Base-by-base conservation (phyloP, 2,329 filamentous ascomycete species). In the Penicillium olsonii region DNA sequence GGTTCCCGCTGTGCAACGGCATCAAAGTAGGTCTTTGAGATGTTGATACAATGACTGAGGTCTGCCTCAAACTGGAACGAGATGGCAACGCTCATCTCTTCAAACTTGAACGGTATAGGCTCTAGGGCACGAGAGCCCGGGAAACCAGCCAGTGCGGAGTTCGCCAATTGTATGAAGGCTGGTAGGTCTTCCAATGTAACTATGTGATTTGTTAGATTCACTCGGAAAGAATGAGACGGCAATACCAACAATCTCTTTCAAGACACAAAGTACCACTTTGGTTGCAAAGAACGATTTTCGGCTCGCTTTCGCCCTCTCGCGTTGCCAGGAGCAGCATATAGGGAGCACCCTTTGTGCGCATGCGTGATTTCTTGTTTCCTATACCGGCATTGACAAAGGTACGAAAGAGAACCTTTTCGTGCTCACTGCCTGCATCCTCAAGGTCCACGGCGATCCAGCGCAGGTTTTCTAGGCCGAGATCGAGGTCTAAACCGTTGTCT, bases 321-420 rank as follows among this genome's bases (percentile, higher is more conserved):
- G 63, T 62, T 9, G 60, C 64, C 11, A 68, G 17, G 8, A 68
- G 46, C 5, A 68, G 54, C 64, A 68, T 64, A 31, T 68, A 68
- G 6, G 66, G 64, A 15, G 66, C 65, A 6, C 60, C 59, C 40
- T 62, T 64, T 2, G 63, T 65, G 38, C 60, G 61, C 59, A 67
- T 63, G 33, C 66, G 62, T 17, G 57, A 57, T 37, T 52, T 64
- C 44, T 68, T 68, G 24, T 57, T 47, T 2, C 66, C 66, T 41
- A 68, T 67, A 0, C 60, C 54, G 4, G 66, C 66, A 45, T 68
- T 68, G 26, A 68, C 65, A 48, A 68, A 68, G 2, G 60, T 61
- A 19, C 66, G 56, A 19, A 59, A 63, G 5, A 68, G 45, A 4
- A 68, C 62, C 14, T 50, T 61, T 50, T 68, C 66, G 62, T 71